Base-by-base conservation (phyloP, 179 eudicot species). In the Silene coronaria region DNA sequence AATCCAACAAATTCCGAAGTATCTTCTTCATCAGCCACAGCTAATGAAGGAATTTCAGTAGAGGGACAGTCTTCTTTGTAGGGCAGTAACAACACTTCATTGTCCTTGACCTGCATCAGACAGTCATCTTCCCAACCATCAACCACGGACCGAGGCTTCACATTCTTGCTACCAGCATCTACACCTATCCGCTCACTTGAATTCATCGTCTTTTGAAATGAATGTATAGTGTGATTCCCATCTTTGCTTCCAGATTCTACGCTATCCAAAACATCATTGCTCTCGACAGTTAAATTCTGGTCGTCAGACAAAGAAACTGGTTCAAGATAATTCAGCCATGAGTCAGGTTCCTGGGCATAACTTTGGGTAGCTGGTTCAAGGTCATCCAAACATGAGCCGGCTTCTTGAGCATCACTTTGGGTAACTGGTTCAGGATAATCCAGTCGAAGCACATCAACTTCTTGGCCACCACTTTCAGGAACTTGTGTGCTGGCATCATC, bases 81-180 rank as follows among this genome's bases (percentile, higher is more conserved):
- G 74, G 95, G 89, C 77, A 89, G 88, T 82, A 90, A 85, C 59
- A 89, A 51, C 67, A 91, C 79, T 78, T 80, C 84, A 76, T 92
- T 85, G 71, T 78, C 84, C 83, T 78, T 82, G 76, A 85, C 81
- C 87, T 77, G 84, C 73, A 84, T 23, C 0, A 82, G 88, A 23
- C 22, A 67, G 74, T 92, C 90, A 55, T 84, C 83, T 73, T 83
- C 88, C 85, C 75, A 72, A 65, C 80, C 79, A 78, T 83, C 80
- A 27, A 23, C 80, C 51, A 60, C 57, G 46, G 77, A 83, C 45
- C 74, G 75, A n/a, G 77, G 78, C 63, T 73, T 76, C 19, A 24
- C 22, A 78, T 80, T 77, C 55, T 80, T 42, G 59, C 80, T 79
- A 26, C 16, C 64, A 53, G 48, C 59, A 46, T 55, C 74, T 36